Evolutionary conservation across 164 flowering plant species (phyloP).

Genomic region (Annona squamosa): DNA sequence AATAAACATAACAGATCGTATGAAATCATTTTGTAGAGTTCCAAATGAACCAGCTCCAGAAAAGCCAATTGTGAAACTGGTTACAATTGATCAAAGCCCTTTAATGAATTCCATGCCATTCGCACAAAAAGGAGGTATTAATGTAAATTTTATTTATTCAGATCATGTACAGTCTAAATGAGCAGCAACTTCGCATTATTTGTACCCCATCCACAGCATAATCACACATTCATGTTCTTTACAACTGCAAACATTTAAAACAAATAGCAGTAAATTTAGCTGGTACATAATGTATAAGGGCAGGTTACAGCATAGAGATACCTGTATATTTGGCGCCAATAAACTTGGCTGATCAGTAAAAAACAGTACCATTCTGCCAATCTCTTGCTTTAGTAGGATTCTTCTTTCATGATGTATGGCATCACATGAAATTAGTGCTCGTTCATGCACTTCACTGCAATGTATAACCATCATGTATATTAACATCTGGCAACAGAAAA

Average conservation of each 20-base stretch:
- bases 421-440: conserved; percentile 78
- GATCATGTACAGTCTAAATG: not conserved
- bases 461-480: conserved; percentile 2
- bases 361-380: conserved; percentile 95
- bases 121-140: too few species aligned
- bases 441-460: conserved; percentile 94
- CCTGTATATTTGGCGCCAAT: conserved; percentile 98
- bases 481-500: not conserved
- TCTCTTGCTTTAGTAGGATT: conserved; percentile 86
- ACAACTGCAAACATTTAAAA: not conserved
- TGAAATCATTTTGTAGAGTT: too few species aligned
- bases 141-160: too few species aligned
- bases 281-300: not conserved
- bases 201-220: too few species aligned
- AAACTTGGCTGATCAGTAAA: conserved; percentile 96
- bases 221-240: not conserved
- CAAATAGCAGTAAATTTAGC: too few species aligned
- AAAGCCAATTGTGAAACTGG: too few species aligned
- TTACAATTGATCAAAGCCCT: too few species aligned
- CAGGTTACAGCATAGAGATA: conserved; percentile 8
- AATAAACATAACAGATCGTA: too few species aligned
- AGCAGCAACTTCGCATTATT: not conserved
- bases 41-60: too few species aligned
- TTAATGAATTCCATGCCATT: too few species aligned
- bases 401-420: conserved; percentile 86